Evolutionary conservation across 2,329 filamentous ascomycete genomes (phyloP).

Genomic region (Dactylellina drechsleri): DNA sequence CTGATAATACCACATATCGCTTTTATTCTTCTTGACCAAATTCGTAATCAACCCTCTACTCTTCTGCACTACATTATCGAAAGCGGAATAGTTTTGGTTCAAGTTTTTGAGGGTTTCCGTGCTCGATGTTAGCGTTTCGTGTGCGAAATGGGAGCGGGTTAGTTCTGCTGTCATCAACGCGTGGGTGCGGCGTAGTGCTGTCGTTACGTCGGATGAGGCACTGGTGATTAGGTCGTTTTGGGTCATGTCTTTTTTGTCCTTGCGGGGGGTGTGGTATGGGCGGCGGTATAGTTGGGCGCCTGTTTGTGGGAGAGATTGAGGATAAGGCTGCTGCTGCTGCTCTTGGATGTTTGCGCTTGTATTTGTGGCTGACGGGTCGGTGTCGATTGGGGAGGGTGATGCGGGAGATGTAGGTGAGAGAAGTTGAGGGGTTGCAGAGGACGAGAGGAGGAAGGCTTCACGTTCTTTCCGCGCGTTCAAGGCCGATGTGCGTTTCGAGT

Average conservation of each 20-base stretch:
- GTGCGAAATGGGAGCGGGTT: constrained; percentile 85
- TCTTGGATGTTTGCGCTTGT: too few relatives aligned
- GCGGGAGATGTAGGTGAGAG: not conserved
- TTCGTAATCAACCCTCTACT: constrained; percentile 80
- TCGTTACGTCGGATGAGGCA: constrained; percentile 84
- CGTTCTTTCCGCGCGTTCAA: constrained; percentile 42
- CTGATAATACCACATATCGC: constrained; percentile 96
- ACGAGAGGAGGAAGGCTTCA: constrained; percentile 52
- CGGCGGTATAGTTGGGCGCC: constrained; percentile 33
- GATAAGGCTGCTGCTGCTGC: too few relatives aligned
- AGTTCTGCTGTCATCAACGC: constrained; percentile 86
- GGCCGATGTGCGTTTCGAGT: constrained; percentile 39
- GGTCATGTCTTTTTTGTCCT: constrained; percentile 63
- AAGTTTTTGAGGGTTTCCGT: constrained; percentile 83
- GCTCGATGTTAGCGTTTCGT: constrained; percentile 85
- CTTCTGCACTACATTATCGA: constrained; percentile 79
- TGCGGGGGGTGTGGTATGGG: constrained; percentile 62
- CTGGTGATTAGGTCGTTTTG: constrained; percentile 78
- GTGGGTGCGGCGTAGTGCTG: constrained; percentile 84
- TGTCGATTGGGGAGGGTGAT: constrained; percentile 4
- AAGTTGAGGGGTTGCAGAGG: not conserved
- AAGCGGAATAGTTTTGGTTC: constrained; percentile 79
- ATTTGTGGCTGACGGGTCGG: constrained; percentile 20
- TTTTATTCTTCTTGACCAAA: constrained; percentile 87
- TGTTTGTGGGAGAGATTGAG: not conserved